A percentile compares a stretch with the other conserved stretches of the same genome.
Evolutionary conservation across 2,329 filamentous ascomycete genomes (phyloP).

Genomic region (Teratosphaeria gauchensis): DNA sequence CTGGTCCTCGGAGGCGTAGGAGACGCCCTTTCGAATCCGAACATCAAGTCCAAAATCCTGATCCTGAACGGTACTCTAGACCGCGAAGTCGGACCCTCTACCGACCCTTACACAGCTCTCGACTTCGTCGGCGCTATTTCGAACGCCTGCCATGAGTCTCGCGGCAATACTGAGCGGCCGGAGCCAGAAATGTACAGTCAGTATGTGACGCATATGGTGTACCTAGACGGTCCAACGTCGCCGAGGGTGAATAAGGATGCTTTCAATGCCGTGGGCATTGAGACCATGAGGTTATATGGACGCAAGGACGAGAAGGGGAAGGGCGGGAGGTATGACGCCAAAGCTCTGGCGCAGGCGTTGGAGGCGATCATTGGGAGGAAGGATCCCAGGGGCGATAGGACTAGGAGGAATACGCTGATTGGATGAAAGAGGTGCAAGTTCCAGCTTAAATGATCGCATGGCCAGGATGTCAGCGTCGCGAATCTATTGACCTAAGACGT

Average conservation of each 20-base stretch:
- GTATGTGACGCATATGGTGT: constrained; percentile 78
- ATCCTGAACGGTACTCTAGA: constrained; percentile 78
- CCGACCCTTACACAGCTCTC: constrained; percentile 56
- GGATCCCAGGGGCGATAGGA: constrained; percentile 43
- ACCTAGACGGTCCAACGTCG: constrained; percentile 61
- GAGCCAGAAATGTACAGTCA: constrained; percentile 42
- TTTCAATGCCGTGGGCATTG: constrained; percentile 60
- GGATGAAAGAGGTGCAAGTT: constrained; percentile 8
- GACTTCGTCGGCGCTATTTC: constrained; percentile 79
- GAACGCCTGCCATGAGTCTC: constrained; percentile 61
- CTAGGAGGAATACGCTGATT: constrained; percentile 51
- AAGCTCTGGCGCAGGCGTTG: constrained; percentile 62
- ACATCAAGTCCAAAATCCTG: constrained; percentile 62
- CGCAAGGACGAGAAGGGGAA: constrained; percentile 47
- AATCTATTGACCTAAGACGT: too few relatives aligned
- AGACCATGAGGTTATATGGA: constrained; percentile 68
- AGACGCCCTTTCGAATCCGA: constrained; percentile 42
- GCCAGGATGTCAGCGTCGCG: too few relatives aligned
- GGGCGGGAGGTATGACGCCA: constrained; percentile 63
- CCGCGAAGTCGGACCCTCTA: constrained; percentile 70
- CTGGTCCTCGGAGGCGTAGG: constrained; percentile 71
- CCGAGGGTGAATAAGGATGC: constrained; percentile 60
- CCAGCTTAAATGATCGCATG: too few relatives aligned
- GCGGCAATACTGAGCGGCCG: constrained; percentile 28
- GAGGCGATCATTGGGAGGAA: constrained; percentile 65